Evolutionary conservation across 495 filamentous ascomycete genomes (phyloP).

Genomic region (Chaetomium tenue): DNA sequence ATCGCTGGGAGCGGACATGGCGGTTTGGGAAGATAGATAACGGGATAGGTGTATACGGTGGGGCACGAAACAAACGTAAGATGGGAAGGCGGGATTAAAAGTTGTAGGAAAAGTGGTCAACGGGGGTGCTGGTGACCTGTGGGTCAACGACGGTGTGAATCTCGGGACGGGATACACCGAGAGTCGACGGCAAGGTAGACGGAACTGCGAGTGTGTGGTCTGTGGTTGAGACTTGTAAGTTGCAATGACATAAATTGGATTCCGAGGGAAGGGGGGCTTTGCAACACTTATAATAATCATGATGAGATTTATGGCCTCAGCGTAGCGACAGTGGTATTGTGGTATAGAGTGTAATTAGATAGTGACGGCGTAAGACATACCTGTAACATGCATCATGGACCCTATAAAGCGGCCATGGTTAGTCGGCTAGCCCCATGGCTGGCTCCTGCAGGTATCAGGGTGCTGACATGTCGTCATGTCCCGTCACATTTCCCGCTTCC

Average conservation of each 20-base stretch:
- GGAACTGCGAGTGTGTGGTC: background rate
- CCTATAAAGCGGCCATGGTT: background rate
- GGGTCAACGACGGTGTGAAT: background rate
- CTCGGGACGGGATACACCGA: no score
- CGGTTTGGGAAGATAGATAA: background rate
- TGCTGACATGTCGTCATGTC: no score
- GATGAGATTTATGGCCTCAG: no score
- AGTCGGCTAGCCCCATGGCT: no score
- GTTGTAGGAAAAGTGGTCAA: no score
- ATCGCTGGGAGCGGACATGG: background rate
- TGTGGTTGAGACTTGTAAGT: background rate
- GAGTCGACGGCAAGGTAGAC: no score
- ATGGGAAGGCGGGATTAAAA: background rate
- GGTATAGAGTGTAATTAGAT: background rate
- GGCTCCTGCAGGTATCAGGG: no score
- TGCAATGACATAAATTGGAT: background rate
- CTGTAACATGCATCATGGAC: background rate
- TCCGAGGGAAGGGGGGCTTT: background rate
- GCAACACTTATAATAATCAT: no score
- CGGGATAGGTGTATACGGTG: background rate
- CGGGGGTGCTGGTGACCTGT: background rate
- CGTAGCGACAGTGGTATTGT: background rate
- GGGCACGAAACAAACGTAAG: background rate
- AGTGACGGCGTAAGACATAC: no score
- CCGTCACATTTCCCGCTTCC: no score